Base-by-base conservation (phyloP, 164 flowering plant genomes). In the Piper longum region DNA sequence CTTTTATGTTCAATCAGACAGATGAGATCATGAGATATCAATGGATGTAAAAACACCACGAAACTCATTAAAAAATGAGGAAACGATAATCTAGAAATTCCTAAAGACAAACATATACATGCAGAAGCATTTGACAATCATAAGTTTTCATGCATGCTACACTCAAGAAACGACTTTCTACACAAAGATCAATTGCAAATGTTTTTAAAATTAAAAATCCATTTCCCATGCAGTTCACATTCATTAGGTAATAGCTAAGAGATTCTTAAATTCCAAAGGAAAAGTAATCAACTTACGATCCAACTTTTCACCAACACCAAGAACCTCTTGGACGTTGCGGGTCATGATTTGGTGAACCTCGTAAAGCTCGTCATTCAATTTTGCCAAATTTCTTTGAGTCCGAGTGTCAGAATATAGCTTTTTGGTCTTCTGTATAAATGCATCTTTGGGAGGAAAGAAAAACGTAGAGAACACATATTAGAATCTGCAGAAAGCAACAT, bases 301-400 rank as follows among this genome's bases (percentile, higher is more conserved):
- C 76, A 91, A 69, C 69, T 91, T 88, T 83, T 91, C 97, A 69
- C 97, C 97, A 73, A 91, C 97, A 63, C 97, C 97, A 71, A 91
- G 93, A 66, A 91, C 97, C 74, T 91, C 97, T 74, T 91, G 97
- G 7, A 91, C 96, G 82, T 91, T 91, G 56, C 96, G 93, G 59
- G 97, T 91, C 97, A 86, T 91, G 68, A 91, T 86, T 70, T 91
- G 96, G 80, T 91, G 97, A 60, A 91, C 96, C 76, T 91, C 96
- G 74, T 86, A 88, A 48, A 90, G 92, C 67, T 90, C 97, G 72
- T 90, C 97, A 75, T 88, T 90, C 78, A 90, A 67, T 73, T 90
- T 90, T 64, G 92, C 69, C 66, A 90, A 81, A 73, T 90, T 90
- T 69, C 97, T 68, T 73, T 88, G 95, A 69, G 92, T 88, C 59